Conservation (phyloP, 1,139 yeast genomes). For the Hyphopichia wangnamkhiaoensis region DNA sequence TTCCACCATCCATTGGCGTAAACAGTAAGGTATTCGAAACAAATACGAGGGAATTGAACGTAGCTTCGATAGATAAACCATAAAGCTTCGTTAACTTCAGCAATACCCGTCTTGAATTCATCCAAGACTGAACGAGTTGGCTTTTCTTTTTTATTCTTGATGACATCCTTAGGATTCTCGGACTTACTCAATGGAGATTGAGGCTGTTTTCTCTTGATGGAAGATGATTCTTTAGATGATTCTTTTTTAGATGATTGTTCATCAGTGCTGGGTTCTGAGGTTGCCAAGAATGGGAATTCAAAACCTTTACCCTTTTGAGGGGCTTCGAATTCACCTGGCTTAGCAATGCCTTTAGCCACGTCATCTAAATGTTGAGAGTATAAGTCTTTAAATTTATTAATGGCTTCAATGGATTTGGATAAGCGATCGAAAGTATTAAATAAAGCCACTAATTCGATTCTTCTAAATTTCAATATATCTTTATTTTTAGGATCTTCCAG, state of each 20-base stretch:
- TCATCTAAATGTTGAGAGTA: constrained; percentile 47
- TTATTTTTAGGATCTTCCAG: constrained; percentile 50
- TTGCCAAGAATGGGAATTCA: constrained; percentile 41
- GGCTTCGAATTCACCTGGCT: constrained; percentile 45
- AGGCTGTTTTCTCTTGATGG: constrained; percentile 2
- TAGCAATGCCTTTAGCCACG: constrained; percentile 40
- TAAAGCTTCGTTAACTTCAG: constrained; percentile 63
- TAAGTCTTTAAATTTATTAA: constrained; percentile 66
- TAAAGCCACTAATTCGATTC: constrained; percentile 87
- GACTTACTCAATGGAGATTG: constrained; percentile 1
- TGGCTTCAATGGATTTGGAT: constrained; percentile 78
- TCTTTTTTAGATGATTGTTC: background rate
- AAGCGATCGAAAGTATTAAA: constrained; percentile 90
- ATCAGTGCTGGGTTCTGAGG: constrained; percentile 10
- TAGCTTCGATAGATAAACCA: constrained; percentile 69
- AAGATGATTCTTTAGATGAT: background rate
- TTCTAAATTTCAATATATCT: constrained; percentile 56
- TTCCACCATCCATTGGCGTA: constrained; percentile 69
- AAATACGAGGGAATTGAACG: constrained; percentile 62
- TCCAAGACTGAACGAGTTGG: constrained; percentile 18
- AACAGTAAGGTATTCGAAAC: constrained; percentile 52
- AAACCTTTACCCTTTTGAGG: constrained; percentile 29
- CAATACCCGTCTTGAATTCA: constrained; percentile 55
- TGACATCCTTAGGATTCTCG: constrained; percentile 3
- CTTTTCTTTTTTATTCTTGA: constrained; percentile 11